Conservation (phyloP, 257 asterid genomes). For the Marsdenia floribunda region DNA sequence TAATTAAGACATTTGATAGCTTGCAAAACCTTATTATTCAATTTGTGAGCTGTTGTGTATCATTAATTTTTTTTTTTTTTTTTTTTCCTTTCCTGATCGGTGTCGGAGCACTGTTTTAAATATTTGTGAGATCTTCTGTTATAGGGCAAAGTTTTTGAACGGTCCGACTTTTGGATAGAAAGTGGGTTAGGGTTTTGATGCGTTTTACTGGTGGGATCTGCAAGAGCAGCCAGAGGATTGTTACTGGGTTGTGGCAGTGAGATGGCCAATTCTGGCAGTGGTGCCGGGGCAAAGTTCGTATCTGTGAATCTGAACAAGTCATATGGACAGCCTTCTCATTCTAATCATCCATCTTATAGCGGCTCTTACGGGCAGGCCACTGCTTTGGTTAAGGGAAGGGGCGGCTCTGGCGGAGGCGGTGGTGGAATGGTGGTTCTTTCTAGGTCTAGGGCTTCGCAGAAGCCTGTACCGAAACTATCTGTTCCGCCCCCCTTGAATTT, state of each 20-base stretch:
- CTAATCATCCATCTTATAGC: slow-evolving; percentile 42
- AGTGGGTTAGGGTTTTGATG: slow-evolving; percentile 59
- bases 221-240: slow-evolving; percentile 24
- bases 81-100: not conserved
- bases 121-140: slow-evolving; percentile 40
- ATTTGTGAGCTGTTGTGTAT: slow-evolving; percentile 15
- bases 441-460: slow-evolving; percentile 53
- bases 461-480: slow-evolving; percentile 69
- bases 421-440: slow-evolving; percentile 93
- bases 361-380: slow-evolving; percentile 57
- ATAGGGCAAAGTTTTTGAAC: slow-evolving; percentile 23
- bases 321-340: slow-evolving; percentile 68
- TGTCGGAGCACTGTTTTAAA: not conserved
- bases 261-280: slow-evolving; percentile 82
- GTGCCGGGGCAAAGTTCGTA: slow-evolving; percentile 56
- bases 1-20: slow-evolving; percentile 6
- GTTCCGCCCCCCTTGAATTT: slow-evolving; percentile 96
- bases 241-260: slow-evolving; percentile 37
- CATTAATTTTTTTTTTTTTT: not conserved
- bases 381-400: slow-evolving; percentile 44
- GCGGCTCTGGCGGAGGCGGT: slow-evolving; percentile 55
- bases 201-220: slow-evolving; percentile 46
- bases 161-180: slow-evolving; percentile 27
- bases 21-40: slow-evolving; percentile 10
- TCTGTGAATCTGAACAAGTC: slow-evolving; percentile 85